Base-by-base conservation (phyloP, 345 rosid species). In the Brassica nigra region DNA sequence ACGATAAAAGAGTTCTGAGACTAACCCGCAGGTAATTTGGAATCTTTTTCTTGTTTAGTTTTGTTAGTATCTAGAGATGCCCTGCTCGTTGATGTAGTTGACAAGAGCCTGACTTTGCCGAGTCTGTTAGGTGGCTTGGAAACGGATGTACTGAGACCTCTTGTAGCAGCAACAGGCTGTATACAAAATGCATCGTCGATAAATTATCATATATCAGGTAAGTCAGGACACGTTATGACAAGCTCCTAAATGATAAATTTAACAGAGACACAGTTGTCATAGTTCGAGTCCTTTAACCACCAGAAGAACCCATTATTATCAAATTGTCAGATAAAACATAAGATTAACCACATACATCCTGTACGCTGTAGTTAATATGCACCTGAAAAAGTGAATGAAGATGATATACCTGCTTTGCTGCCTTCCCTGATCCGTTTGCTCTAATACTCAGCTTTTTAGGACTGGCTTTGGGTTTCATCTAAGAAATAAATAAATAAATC, bases 51-150 rank as follows among this genome's bases (percentile, higher is more conserved):
- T 47, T 31, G 76, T 86, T 87, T 89, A 75, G 74, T 44, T 75
- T 69, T 82, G 75, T 77, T 88, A 78, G 83, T 78, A 80, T 88
- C 84, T 44, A 90, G 61, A 7, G 97, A 87, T 34, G 81, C 85
- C 85, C 89, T 85, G 81, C 84, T 90, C 15, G 83, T 68, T 72
- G 86, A 81, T 78, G 89, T 44, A 58, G 88, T 73, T 62, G 88
- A 68, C 58, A 80, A 42, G 49, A 85, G 74, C 75, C 69, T 79
- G 68, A 30, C 78, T 68, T 77, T 86, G 66, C 83, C 83, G 31
- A 49, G 64, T 83, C 71, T 85, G 76, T 84, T 87, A 15, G 92
- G 89, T 34, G 90, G 92, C 86, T 85, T 91, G 57, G 80, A 69
- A 71, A 81, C 75, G 74, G 92, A 76, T 61, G 88, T 68, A 82